Conservation (phyloP, 2,329 filamentous ascomycete species). For the Dothideomycetes sp. region DNA sequence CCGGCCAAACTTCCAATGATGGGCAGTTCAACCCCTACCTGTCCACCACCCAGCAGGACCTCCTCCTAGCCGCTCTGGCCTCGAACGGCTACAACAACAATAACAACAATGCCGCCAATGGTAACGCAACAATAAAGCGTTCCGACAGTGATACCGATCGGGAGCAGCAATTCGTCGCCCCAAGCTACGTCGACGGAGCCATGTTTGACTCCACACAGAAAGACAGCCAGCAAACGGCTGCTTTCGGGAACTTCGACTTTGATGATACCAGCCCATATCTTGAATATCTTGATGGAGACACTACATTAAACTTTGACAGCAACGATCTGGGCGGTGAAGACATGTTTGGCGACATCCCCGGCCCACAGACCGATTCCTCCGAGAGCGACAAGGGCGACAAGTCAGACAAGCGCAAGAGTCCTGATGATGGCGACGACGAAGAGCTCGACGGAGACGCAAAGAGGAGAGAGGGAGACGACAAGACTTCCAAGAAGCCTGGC, state of each 20-base stretch:
- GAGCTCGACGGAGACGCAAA: constrained; percentile 59
- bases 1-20: constrained; percentile 8
- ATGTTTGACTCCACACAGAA: not conserved
- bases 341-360: constrained; percentile 69
- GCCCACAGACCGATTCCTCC: constrained; percentile 23
- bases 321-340: constrained; percentile 43
- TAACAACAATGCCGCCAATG: constrained; percentile 1
- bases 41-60: constrained; percentile 34
- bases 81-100: constrained; percentile 26
- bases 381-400: constrained; percentile 30
- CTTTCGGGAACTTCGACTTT: constrained; percentile 16
- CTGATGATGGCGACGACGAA: constrained; percentile 52
- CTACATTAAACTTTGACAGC: constrained; percentile 64
- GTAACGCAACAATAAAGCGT: not conserved
- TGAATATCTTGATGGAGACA: constrained; percentile 69
- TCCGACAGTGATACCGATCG: not conserved
- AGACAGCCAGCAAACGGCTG: constrained; percentile 1
- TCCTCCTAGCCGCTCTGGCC: constrained; percentile 35
- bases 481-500: constrained; percentile 87
- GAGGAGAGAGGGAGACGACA: constrained; percentile 72
- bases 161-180: not conserved
- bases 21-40: constrained; percentile 29
- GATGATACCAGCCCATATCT: constrained; percentile 56
- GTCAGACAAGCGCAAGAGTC: constrained; percentile 62
- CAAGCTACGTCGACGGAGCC: not conserved